A percentile compares a stretch with the other conserved stretches of the same genome.
These are phyloP conservation scores for Amorphotheca resinae DNA, from an alignment of 495 filamentous ascomycete species.

Conservation along the genomic window DNA sequence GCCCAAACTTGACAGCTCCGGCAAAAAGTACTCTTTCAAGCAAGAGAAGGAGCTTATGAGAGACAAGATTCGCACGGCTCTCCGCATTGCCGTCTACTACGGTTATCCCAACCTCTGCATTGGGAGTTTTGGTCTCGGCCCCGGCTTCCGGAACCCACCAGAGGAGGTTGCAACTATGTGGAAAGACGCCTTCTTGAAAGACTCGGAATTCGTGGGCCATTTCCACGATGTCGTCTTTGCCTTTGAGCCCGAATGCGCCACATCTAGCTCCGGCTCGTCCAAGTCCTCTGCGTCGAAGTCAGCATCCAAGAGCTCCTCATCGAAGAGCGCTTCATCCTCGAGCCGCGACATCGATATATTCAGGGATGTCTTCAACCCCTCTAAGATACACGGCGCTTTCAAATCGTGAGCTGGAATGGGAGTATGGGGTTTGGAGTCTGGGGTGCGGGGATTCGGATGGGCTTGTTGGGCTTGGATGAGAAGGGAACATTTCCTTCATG, in stretches of 20 bases:
- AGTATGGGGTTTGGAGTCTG: neutral
- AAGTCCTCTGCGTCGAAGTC: conserved; percentile 9
- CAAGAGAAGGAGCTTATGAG: conserved; percentile 55
- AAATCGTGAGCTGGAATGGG: neutral
- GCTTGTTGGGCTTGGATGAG: too few relatives aligned
- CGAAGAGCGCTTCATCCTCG: conserved; percentile 2
- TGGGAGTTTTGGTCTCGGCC: conserved; percentile 59
- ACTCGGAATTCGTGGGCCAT: conserved; percentile 48
- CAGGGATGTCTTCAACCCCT: conserved; percentile 17
- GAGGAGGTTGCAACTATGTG: conserved; percentile 56
- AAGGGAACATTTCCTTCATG: too few relatives aligned
- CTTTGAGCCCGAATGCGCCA: conserved; percentile 32
- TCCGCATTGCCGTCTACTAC: conserved; percentile 52
- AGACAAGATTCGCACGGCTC: conserved; percentile 56
- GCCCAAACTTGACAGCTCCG: conserved; percentile 53
- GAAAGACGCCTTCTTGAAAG: conserved; percentile 51
- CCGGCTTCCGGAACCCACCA: conserved; percentile 55
- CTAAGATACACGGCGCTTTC: conserved; percentile 12
- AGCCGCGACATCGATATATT: conserved; percentile 16
- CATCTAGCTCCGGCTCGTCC: conserved; percentile 2
- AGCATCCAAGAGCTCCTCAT: conserved; percentile 7
- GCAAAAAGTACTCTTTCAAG: conserved; percentile 54
- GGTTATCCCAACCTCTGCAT: conserved; percentile 48
- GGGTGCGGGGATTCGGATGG: neutral
- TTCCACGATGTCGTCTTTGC: conserved; percentile 61